These are phyloP conservation scores for Malassezia restricta DNA, from an alignment of 1,284 basidiomycete genomes.

Conservation along the genomic window DNA sequence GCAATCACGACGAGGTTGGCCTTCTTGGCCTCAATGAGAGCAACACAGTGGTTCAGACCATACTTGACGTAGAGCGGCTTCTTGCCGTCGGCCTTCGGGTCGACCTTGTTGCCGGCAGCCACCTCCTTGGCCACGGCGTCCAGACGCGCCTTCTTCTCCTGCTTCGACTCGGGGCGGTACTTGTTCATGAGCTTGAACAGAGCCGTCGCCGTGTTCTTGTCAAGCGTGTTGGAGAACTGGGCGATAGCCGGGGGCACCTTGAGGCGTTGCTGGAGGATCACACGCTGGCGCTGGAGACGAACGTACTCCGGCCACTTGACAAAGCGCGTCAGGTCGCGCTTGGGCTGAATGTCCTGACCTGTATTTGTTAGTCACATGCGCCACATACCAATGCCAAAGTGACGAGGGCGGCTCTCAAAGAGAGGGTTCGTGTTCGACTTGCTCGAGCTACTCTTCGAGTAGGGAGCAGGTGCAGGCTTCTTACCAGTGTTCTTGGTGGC, in stretches of 20 bases:
- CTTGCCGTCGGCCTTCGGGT: slow-evolving; percentile 50
- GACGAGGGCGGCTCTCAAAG: slow-evolving; percentile 77
- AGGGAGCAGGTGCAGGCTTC: slow-evolving; percentile 37
- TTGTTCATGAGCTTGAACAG: slow-evolving; percentile 97
- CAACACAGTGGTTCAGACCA: slow-evolving; percentile 91
- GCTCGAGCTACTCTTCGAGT: slow-evolving; percentile 31
- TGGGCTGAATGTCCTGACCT: slow-evolving; percentile 90
- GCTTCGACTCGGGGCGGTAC: slow-evolving; percentile 80
- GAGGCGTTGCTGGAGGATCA: slow-evolving; percentile 93
- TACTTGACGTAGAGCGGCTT: slow-evolving; percentile 93
- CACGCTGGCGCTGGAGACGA: slow-evolving; percentile 94
- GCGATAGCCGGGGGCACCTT: slow-evolving; percentile 98
- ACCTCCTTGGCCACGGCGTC: slow-evolving; percentile 62
- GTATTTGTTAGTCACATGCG: background rate
- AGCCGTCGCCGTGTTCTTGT: slow-evolving; percentile 99
- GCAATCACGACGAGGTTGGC: slow-evolving; percentile 90
- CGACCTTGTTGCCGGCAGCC: slow-evolving; percentile 54
- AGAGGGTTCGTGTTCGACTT: slow-evolving; percentile 80
- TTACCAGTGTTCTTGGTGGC: slow-evolving; percentile 40
- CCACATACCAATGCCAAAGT: slow-evolving; percentile 82
- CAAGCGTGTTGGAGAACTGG: slow-evolving; percentile 92
- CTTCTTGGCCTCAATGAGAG: slow-evolving; percentile 85
- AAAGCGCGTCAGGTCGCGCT: slow-evolving; percentile 86
- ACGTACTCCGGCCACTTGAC: slow-evolving; percentile 99
- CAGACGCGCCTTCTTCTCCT: slow-evolving; percentile 95